These are phyloP conservation scores for Pleurotus sapidus DNA, from an alignment of 768 basidiomycete genomes.

Conservation along the genomic window DNA sequence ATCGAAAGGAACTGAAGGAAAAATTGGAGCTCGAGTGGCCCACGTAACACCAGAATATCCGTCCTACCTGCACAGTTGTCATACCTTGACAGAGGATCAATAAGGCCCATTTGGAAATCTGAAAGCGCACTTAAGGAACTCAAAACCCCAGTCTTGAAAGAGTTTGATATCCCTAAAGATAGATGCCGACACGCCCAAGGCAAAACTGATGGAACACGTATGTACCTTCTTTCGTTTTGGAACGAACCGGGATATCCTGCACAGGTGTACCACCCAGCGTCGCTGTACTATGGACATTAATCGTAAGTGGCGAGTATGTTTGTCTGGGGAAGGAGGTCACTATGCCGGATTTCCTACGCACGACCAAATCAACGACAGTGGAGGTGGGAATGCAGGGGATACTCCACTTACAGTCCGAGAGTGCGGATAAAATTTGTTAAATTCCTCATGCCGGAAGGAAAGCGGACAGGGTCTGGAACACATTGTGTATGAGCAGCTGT, in stretches of 20 bases:
- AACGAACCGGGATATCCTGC: constrained; percentile 63
- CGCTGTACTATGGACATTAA: constrained; percentile 45
- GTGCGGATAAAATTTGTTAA: constrained; percentile 54
- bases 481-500: background rate
- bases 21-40: background rate
- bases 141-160: constrained; percentile 67
- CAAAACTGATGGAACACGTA: constrained; percentile 14
- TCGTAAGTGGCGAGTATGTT: too few species aligned
- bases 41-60: background rate
- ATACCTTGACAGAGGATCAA: constrained; percentile 33
- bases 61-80: constrained; percentile 57
- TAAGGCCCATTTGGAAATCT: background rate
- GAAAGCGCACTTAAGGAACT: constrained; percentile 53
- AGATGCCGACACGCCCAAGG: background rate
- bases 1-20: constrained; percentile 48
- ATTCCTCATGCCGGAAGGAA: constrained; percentile 56
- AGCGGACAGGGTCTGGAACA: constrained; percentile 41
- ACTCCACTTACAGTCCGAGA: constrained; percentile 48
- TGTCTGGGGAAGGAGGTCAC: constrained; percentile 30
- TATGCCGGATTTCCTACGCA: constrained; percentile 55
- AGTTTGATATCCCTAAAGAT: constrained; percentile 46
- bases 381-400: background rate
- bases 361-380: background rate
- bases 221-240: constrained; percentile 56
- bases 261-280: constrained; percentile 70